phyloP scores from a whole-genome alignment of 257 asterid species.

The Orobanche coerulescens region DNA sequence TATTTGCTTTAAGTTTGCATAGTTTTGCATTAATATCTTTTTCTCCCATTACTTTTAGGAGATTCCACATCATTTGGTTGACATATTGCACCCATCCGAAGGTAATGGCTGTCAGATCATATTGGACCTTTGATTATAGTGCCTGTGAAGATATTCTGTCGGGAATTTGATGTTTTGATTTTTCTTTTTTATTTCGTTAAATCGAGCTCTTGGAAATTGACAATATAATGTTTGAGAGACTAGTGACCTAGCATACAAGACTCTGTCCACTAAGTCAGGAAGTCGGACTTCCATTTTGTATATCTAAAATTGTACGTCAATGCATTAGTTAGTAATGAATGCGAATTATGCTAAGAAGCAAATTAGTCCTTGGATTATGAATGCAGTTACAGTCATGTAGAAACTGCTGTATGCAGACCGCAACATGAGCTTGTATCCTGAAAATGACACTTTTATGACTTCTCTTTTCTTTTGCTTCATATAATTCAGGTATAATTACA shows the following conservation, averaged over 20 bases:
- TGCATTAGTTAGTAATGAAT: not conserved
- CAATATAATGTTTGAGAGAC: not conserved
- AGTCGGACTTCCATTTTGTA: not conserved
- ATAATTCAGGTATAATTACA: not conserved
- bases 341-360: not conserved
- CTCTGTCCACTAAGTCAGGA: conserved; percentile 9
- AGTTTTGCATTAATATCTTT: not conserved
- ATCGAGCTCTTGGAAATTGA: not conserved
- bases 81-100: conserved; percentile 89
- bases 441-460: not conserved
- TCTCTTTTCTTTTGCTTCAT: not conserved
- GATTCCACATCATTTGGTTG: conserved; percentile 89
- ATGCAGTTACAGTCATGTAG: not conserved
- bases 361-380: not conserved
- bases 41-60: conserved; percentile 38
- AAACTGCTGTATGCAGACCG: not conserved
- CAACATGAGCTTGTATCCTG: not conserved
- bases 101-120: conserved; percentile 42
- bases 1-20: not conserved
- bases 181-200: not conserved
- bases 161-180: conserved; percentile 5
- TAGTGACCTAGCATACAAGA: not conserved
- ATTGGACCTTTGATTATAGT: not conserved
- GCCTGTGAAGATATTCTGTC: not conserved
- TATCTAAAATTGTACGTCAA: not conserved